These are phyloP conservation scores for Arthrobotrys musiformis DNA, from an alignment of 2,329 filamentous ascomycete species.

Conservation along the genomic window DNA sequence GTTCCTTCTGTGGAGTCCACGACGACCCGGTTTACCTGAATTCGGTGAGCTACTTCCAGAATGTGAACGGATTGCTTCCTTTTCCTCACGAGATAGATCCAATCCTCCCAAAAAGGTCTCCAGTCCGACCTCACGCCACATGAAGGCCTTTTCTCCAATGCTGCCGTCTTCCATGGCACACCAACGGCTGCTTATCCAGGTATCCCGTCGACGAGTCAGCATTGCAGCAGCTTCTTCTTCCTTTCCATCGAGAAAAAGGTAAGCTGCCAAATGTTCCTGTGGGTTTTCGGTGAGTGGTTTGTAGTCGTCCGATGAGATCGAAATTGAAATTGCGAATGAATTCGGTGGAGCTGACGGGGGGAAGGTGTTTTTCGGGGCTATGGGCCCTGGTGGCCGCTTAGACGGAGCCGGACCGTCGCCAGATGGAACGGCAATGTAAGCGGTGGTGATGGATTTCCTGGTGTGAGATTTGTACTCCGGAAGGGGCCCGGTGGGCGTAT, in stretches of 20 bases:
- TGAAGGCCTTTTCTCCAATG: constrained; percentile 92
- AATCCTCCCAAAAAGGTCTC: constrained; percentile 97
- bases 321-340: constrained; percentile 99
- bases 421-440: constrained; percentile 89
- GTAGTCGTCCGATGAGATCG: constrained; percentile 82
- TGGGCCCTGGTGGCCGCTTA: constrained; percentile 71
- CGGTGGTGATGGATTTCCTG: constrained; percentile 91
- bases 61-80: constrained; percentile 46
- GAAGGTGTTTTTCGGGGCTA: constrained; percentile 70
- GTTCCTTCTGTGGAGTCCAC: constrained; percentile 48
- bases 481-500: constrained; percentile 78
- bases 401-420: constrained; percentile 36
- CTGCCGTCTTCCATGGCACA: constrained; percentile 93
- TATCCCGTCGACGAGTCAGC: constrained; percentile 91
- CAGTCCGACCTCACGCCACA: constrained; percentile 95
- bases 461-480: constrained; percentile 95
- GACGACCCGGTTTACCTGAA: constrained; percentile 42
- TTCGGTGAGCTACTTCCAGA: constrained; percentile 47
- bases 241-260: constrained; percentile 98
- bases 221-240: constrained; percentile 96
- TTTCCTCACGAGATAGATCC: constrained; percentile 69
- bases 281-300: constrained; percentile 91
- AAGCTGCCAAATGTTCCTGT: constrained; percentile 90
- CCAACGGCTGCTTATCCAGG: constrained; percentile 99
- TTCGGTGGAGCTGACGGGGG: constrained; percentile 82